These are phyloP conservation scores for Rauvolfia tetraphylla DNA, from an alignment of 257 asterid genomes.

Conservation along the genomic window DNA sequence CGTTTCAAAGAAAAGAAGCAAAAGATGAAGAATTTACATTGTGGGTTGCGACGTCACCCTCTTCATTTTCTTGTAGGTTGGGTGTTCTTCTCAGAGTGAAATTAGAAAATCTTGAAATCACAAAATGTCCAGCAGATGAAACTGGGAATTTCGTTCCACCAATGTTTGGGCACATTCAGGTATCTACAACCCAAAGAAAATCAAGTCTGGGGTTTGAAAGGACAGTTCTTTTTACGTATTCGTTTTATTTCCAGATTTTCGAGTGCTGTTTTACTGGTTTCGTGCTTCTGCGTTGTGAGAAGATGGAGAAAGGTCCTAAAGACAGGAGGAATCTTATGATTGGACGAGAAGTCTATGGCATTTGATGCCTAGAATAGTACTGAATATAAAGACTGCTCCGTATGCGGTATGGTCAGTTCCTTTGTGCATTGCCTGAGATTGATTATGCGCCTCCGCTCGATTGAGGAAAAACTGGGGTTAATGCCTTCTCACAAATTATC, in stretches of 20 bases:
- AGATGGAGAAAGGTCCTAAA: too few species aligned
- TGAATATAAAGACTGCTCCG: too few species aligned
- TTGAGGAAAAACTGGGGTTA: too few species aligned
- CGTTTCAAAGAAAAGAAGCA: background rate
- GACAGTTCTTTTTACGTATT: background rate
- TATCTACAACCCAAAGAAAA: background rate
- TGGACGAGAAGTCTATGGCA: too few species aligned
- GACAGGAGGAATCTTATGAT: too few species aligned
- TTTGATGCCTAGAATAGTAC: too few species aligned
- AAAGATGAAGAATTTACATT: slow-evolving; percentile 32
- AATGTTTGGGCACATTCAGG: background rate
- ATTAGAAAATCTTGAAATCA: background rate
- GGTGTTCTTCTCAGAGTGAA: background rate
- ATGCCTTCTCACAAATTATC: too few species aligned
- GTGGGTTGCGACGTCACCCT: slow-evolving; percentile 58
- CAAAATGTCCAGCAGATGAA: background rate
- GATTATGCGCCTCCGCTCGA: too few species aligned
- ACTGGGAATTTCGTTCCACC: background rate
- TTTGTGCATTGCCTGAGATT: too few species aligned
- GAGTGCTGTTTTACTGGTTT: background rate
- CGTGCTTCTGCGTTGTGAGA: background rate
- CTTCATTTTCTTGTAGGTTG: slow-evolving; percentile 22
- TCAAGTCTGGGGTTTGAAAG: background rate
- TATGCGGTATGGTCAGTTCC: too few species aligned
- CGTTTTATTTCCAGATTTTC: background rate